Percentiles rank a stretch among this genome's conserved stretches.
phyloP scores from a whole-genome alignment of 768 basidiomycete genomes.

The Termitomyces sp. region DNA sequence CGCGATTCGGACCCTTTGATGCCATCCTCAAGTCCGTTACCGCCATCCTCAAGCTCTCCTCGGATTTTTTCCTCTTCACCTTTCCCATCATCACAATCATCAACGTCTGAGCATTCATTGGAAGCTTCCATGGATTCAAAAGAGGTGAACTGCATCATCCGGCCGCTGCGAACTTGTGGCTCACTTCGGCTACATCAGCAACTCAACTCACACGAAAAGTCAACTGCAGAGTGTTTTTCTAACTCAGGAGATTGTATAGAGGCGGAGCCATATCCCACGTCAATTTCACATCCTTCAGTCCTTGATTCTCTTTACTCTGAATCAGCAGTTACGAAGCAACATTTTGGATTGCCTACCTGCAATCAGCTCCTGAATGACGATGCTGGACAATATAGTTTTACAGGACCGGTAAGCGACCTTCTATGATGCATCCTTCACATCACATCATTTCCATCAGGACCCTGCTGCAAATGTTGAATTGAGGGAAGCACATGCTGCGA shows the following conservation, averaged over 20 bases:
- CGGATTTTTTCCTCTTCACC: conserved; percentile 40
- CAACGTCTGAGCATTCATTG: background rate
- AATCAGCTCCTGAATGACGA: background rate
- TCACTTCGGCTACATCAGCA: background rate
- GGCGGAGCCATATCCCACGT: background rate
- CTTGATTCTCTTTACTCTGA: background rate
- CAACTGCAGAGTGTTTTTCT: background rate
- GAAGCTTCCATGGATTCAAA: background rate
- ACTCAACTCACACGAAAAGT: background rate
- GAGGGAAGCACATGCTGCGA: background rate
- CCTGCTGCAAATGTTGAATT: background rate
- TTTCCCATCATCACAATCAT: conserved; percentile 25
- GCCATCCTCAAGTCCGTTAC: conserved; percentile 16
- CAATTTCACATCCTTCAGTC: background rate
- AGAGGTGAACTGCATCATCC: background rate
- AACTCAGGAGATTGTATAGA: background rate
- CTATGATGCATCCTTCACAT: background rate
- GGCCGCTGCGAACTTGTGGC: background rate
- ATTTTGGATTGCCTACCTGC: background rate
- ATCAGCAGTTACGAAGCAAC: no score
- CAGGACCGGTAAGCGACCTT: background rate
- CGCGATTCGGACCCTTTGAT: background rate
- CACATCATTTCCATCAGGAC: background rate
- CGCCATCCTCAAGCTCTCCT: conserved; percentile 45
- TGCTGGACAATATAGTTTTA: background rate